These are phyloP conservation scores for Pyrenochaeta sp. DNA, from an alignment of 2,329 filamentous ascomycete species.

Conservation along the genomic window DNA sequence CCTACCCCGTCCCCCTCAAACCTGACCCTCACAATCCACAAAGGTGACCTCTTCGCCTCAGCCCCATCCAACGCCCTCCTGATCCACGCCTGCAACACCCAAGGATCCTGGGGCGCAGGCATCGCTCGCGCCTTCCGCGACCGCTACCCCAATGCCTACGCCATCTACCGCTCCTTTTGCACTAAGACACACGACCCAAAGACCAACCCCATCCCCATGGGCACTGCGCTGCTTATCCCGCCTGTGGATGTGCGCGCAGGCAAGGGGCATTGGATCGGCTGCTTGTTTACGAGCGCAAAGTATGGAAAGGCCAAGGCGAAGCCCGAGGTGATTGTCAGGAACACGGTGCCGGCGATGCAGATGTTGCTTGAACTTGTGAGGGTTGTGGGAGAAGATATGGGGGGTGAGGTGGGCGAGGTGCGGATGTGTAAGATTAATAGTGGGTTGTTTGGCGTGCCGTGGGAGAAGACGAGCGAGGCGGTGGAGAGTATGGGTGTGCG, in stretches of 20 bases:
- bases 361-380: slow-evolving; percentile 57
- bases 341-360: slow-evolving; percentile 58
- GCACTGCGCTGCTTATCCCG: slow-evolving; percentile 62
- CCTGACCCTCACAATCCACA: slow-evolving; percentile 28
- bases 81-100: slow-evolving; percentile 67
- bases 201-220: slow-evolving; percentile 42
- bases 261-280: slow-evolving; percentile 62
- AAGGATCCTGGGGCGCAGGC: slow-evolving; percentile 65
- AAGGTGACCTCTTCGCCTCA: slow-evolving; percentile 59
- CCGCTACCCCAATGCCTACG: slow-evolving; percentile 60
- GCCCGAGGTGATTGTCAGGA: slow-evolving; percentile 55
- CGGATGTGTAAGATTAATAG: slow-evolving; percentile 65
- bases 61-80: slow-evolving; percentile 59
- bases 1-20: not conserved
- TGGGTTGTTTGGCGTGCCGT: slow-evolving; percentile 63
- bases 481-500: slow-evolving; percentile 42
- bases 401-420: slow-evolving; percentile 32
- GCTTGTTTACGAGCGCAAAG: slow-evolving; percentile 63
- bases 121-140: slow-evolving; percentile 61
- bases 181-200: slow-evolving; percentile 24
- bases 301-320: slow-evolving; percentile 57
- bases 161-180: slow-evolving; percentile 59
- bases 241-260: slow-evolving; percentile 53
- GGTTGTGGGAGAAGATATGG: slow-evolving; percentile 27
- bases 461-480: slow-evolving; percentile 57